Conservation (phyloP, 345 rosid species). For the Raphanus sativus region DNA sequence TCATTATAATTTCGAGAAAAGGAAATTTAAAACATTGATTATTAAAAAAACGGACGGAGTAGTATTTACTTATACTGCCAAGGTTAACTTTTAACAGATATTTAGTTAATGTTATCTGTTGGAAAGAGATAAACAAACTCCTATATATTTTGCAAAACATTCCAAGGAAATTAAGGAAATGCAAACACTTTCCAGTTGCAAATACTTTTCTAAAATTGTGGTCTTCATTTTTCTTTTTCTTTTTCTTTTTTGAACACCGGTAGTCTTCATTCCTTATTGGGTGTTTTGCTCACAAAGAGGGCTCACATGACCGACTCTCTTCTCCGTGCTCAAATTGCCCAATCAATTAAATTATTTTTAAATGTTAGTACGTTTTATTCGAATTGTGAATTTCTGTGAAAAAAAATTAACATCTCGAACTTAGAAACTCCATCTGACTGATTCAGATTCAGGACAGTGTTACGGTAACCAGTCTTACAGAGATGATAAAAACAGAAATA, state of each 20-base stretch:
- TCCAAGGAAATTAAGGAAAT: conserved; percentile 13
- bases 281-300: background rate
- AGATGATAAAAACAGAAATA: background rate
- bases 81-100: background rate
- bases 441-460: conserved; percentile 13
- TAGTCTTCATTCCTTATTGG: background rate
- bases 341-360: conserved; percentile 8
- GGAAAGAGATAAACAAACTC: conserved; percentile 13
- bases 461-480: conserved; percentile 3
- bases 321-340: conserved; percentile 22
- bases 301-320: conserved; percentile 30
- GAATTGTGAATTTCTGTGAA: background rate
- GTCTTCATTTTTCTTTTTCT: background rate
- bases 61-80: no score
- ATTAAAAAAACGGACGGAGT: no score
- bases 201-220: background rate
- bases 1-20: no score
- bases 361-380: background rate
- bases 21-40: no score
- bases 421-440: conserved; percentile 9
- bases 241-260: no score
- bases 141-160: conserved; percentile 1
- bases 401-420: background rate
- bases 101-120: background rate
- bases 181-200: background rate